A percentile compares a stretch with the other conserved stretches of the same genome.
phyloP scores from a whole-genome alignment of 169 alveolate species.

The Theileria orientalis region DNA sequence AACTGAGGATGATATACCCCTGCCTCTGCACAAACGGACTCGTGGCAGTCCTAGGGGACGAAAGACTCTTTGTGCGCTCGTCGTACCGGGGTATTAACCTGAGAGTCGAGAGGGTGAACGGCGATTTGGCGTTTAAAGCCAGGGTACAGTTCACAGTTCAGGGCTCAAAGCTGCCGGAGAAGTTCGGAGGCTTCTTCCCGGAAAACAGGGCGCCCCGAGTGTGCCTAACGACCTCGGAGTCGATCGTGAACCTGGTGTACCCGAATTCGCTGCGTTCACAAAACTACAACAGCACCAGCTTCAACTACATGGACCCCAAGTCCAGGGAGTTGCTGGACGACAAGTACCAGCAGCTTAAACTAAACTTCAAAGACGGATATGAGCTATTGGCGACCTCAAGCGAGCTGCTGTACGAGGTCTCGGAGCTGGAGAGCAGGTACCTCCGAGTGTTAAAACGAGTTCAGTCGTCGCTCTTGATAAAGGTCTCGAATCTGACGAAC shows the following conservation, averaged over 20 bases:
- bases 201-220: neutral
- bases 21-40: slow-evolving; percentile 34
- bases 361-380: neutral
- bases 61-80: slow-evolving; percentile 38
- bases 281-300: neutral
- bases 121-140: neutral
- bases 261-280: neutral
- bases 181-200: slow-evolving; percentile 6
- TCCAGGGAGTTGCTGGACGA: neutral
- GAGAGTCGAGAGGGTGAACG: neutral
- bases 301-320: neutral
- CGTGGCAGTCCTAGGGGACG: slow-evolving; percentile 40
- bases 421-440: slow-evolving; percentile 52
- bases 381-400: neutral
- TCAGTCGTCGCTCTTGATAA: slow-evolving; percentile 47
- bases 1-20: slow-evolving; percentile 49
- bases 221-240: neutral
- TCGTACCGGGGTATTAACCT: slow-evolving; percentile 44
- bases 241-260: neutral
- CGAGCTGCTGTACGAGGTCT: slow-evolving; percentile 25
- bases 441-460: slow-evolving; percentile 26
- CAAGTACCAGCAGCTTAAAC: neutral
- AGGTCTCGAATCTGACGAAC: slow-evolving; percentile 7
- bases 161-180: neutral
- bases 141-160: slow-evolving; percentile 33